Conservation (phyloP, 352 stramenopile species). For the Aphanomyces cochlioides region DNA sequence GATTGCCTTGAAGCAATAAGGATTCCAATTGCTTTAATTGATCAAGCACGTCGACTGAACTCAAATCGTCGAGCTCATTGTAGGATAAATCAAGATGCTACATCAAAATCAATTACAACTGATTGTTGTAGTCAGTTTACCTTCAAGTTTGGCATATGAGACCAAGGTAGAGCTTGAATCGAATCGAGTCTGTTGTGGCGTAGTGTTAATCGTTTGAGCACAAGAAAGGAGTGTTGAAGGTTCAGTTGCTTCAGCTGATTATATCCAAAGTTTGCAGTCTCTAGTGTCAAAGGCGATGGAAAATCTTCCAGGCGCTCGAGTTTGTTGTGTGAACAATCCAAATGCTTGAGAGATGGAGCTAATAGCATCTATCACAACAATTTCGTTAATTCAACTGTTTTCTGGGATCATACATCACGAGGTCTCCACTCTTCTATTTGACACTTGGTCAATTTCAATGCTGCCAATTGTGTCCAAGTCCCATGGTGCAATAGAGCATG, state of each 20-base stretch:
- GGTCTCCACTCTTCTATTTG: not conserved
- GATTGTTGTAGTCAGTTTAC: slow-evolving; percentile 59
- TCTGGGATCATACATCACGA: slow-evolving; percentile 2
- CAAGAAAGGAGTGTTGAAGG: slow-evolving; percentile 40
- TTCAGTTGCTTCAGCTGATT: slow-evolving; percentile 53
- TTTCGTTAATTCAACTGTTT: not conserved
- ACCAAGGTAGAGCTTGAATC: not conserved
- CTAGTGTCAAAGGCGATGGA: slow-evolving; percentile 1
- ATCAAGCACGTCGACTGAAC: slow-evolving; percentile 51
- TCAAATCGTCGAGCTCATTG: slow-evolving; percentile 55
- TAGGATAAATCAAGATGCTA: slow-evolving; percentile 67
- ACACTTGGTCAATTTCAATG: not conserved
- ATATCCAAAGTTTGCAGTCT: slow-evolving; percentile 35
- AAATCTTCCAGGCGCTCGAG: not conserved
- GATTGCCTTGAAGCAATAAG: slow-evolving; percentile 71
- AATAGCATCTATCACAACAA: not conserved
- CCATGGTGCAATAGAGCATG: not conserved
- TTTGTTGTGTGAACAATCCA: slow-evolving; percentile 7
- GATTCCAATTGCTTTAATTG: slow-evolving; percentile 40
- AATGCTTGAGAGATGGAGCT: not conserved
- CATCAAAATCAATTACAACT: slow-evolving; percentile 44
- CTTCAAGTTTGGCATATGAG: slow-evolving; percentile 48
- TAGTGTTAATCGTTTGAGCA: slow-evolving; percentile 12
- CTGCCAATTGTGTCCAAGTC: slow-evolving; percentile 4
- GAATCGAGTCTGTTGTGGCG: slow-evolving; percentile 18